These are phyloP conservation scores for Marasmius tenuissimus DNA, from an alignment of 1,284 basidiomycete genomes.

Conservation along the genomic window DNA sequence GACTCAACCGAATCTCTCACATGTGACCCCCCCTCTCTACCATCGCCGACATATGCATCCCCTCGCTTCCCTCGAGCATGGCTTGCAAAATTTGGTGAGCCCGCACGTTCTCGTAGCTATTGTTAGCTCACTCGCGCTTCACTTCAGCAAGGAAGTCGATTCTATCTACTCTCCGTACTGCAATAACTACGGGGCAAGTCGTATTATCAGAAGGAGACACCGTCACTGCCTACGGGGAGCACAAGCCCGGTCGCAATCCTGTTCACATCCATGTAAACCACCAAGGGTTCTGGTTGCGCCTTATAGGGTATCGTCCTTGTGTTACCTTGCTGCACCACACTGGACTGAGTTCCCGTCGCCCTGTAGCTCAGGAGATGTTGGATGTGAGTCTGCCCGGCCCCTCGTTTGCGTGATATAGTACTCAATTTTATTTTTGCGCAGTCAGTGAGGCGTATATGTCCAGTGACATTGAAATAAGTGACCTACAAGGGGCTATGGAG, in stretches of 20 bases:
- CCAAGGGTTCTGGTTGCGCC: slow-evolving; percentile 80
- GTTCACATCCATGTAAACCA: slow-evolving; percentile 67
- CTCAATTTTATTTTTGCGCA: slow-evolving; percentile 27
- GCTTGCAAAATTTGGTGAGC: too few species aligned
- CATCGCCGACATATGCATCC: too few species aligned
- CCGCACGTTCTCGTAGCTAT: too few species aligned
- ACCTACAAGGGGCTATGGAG: slow-evolving; percentile 76
- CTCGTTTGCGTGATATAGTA: slow-evolving; percentile 2
- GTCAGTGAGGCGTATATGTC: slow-evolving; percentile 91
- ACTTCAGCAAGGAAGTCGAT: too few species aligned
- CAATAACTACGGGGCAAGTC: too few species aligned
- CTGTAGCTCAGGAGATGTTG: slow-evolving; percentile 66
- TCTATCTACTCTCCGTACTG: too few species aligned
- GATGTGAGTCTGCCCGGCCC: slow-evolving; percentile 50
- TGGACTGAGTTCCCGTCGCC: slow-evolving; percentile 15
- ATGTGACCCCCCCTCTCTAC: too few species aligned
- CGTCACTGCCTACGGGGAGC: slow-evolving; percentile 44
- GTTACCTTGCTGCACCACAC: slow-evolving; percentile 4
- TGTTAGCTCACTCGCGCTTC: too few species aligned
- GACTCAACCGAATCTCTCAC: too few species aligned
- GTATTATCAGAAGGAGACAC: too few species aligned
- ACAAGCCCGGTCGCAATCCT: slow-evolving; percentile 50
- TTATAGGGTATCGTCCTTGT: slow-evolving; percentile 53
- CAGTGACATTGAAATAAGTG: slow-evolving; percentile 74
- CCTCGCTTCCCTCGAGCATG: too few species aligned